phyloP scores from a whole-genome alignment of 2,329 filamentous ascomycete species.

The Blastomyces percursus region DNA sequence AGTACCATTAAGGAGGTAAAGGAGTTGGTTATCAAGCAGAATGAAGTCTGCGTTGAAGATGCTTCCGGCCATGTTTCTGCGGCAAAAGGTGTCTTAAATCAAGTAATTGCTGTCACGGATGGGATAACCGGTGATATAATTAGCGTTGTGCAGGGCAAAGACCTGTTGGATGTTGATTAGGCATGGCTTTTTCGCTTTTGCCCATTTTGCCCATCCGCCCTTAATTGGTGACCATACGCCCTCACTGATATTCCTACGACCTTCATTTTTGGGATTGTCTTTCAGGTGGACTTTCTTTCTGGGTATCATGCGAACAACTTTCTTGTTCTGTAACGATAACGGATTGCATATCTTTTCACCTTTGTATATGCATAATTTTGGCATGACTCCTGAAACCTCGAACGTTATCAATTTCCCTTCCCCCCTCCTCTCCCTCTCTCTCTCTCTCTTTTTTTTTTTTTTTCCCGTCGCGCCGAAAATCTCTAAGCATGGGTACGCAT shows the following conservation, averaged over 20 bases:
- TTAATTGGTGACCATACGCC: neutral
- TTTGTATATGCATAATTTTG: neutral
- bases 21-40: slow-evolving; percentile 7
- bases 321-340: neutral
- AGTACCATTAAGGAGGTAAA: slow-evolving; percentile 45
- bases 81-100: neutral
- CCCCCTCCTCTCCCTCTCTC: no score
- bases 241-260: no score
- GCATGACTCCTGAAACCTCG: neutral
- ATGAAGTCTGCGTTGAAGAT: slow-evolving; percentile 5
- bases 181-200: slow-evolving; percentile 2
- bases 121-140: slow-evolving; percentile 6
- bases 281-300: neutral
- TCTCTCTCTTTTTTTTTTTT: neutral
- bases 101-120: slow-evolving; percentile 9
- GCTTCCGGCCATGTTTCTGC: neutral
- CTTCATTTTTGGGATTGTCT: neutral
- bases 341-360: neutral
- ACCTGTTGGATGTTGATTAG: slow-evolving; percentile 9
- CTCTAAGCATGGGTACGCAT: neutral
- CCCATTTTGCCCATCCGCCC: neutral
- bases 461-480: neutral
- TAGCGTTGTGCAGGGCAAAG: slow-evolving; percentile 12
- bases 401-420: neutral
- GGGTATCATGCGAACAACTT: neutral